Conservation (phyloP, 768 basidiomycete genomes). For the Naematelia encephala region DNA sequence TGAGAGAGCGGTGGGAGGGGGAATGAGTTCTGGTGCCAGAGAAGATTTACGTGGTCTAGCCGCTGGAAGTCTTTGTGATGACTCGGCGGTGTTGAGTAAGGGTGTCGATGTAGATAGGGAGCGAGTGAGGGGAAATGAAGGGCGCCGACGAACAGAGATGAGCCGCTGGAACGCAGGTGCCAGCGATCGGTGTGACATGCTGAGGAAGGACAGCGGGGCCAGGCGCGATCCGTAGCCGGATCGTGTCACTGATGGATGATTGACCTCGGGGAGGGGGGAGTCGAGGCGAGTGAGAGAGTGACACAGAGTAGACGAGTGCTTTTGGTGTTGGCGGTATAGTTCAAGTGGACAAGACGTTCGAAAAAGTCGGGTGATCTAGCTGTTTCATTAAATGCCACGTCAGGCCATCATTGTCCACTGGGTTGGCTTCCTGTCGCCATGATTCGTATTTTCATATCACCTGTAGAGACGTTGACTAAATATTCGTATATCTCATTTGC, state of each 20-base stretch:
- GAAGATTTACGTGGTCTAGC: not conserved
- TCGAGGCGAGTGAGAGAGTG: not conserved
- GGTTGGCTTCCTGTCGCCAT: too few species aligned
- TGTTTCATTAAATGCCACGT: not conserved
- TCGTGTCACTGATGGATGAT: too few species aligned
- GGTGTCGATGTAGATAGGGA: not conserved
- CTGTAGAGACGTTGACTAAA: too few species aligned
- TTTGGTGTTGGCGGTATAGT: too few species aligned
- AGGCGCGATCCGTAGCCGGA: too few species aligned
- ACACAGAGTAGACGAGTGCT: too few species aligned
- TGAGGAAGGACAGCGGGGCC: too few species aligned
- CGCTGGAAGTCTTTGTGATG: not conserved
- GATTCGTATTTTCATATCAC: too few species aligned
- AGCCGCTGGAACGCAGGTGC: constrained; percentile 5
- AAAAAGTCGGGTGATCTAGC: constrained; percentile 14
- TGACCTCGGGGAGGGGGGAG: too few species aligned
- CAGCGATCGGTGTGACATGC: not conserved
- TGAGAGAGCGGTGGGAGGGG: constrained; percentile 37
- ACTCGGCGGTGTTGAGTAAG: not conserved
- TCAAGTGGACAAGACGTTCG: not conserved
- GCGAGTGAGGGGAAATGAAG: not conserved
- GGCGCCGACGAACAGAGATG: constrained; percentile 1
- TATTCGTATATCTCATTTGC: too few species aligned
- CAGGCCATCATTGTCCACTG: not conserved
- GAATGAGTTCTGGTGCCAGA: constrained; percentile 6